Conservation (phyloP, 805 yeast genomes). For the Tetrapisispora pingtungensis region DNA sequence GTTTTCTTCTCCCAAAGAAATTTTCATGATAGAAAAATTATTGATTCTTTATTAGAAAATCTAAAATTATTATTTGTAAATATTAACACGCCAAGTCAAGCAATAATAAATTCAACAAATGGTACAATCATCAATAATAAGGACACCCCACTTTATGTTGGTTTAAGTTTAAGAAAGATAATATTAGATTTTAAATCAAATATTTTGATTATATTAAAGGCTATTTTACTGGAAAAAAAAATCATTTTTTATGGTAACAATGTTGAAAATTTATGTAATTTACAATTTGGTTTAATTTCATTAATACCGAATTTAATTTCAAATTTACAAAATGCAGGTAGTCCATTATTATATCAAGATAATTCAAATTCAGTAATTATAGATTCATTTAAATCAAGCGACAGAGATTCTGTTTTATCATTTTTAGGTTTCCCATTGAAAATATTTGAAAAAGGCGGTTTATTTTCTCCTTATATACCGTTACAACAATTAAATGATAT, state of each 20-base stretch:
- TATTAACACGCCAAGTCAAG: constrained; percentile 2
- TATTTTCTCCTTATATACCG: constrained; percentile 91
- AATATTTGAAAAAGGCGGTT: constrained; percentile 73
- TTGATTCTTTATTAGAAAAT: constrained; percentile 63
- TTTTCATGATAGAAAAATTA: constrained; percentile 58
- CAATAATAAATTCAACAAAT: constrained; percentile 20
- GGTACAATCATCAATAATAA: constrained; percentile 6
- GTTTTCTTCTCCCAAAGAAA: constrained; percentile 76
- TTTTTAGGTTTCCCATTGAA: constrained; percentile 86
- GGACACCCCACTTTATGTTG: constrained; percentile 44
- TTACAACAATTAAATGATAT: constrained; percentile 81
- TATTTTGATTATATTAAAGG: constrained; percentile 61
- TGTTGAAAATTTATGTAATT: constrained; percentile 68
- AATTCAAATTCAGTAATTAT: constrained; percentile 46
- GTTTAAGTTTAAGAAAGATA: constrained; percentile 59
- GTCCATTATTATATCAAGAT: constrained; percentile 55
- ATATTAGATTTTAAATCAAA: constrained; percentile 49
- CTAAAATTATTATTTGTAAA: constrained; percentile 35
- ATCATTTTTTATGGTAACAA: constrained; percentile 70
- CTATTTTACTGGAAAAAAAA: constrained; percentile 62
- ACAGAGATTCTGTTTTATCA: constrained; percentile 61
- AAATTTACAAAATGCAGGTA: constrained; percentile 66
- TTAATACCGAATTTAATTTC: constrained; percentile 73
- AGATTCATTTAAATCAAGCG: constrained; percentile 62
- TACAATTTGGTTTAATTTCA: constrained; percentile 76